A percentile compares a stretch with the other conserved stretches of the same genome.
Evolutionary conservation across 257 asterid species (phyloP).

Genomic region (Anisodus acutangulus): DNA sequence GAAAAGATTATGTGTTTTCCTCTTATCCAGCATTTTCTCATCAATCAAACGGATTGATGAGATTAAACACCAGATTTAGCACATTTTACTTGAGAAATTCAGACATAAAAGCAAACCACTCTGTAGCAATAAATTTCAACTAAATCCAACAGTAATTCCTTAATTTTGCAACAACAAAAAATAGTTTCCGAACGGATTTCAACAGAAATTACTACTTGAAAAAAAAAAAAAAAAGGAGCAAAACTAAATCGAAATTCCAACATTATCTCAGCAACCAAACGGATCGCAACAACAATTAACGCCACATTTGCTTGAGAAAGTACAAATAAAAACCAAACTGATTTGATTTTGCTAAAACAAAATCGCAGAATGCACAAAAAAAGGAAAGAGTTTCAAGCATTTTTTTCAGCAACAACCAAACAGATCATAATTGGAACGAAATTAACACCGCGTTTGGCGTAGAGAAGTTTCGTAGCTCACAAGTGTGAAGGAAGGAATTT

Average conservation of each 20-base stretch:
- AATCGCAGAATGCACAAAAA: background rate
- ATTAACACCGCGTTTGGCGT: too few species aligned
- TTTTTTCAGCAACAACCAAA: background rate
- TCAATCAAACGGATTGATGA: background rate
- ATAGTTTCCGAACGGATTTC: background rate
- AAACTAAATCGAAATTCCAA: background rate
- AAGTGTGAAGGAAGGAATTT: background rate
- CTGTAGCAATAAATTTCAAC: background rate
- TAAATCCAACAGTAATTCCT: background rate
- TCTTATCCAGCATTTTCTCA: background rate
- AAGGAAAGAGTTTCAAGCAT: background rate
- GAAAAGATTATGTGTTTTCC: too few species aligned
- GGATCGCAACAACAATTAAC: slow-evolving; percentile 33
- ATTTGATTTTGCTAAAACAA: background rate
- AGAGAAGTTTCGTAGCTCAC: background rate
- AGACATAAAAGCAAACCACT: background rate
- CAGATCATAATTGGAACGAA: background rate
- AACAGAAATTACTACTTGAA: background rate
- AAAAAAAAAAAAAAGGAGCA: background rate
- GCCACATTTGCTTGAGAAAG: too few species aligned
- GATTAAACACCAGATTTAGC: background rate
- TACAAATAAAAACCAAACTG: background rate
- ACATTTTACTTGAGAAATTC: background rate
- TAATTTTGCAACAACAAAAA: too few species aligned
- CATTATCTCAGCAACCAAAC: slow-evolving; percentile 23